Conservation (phyloP, 129 eudicot species). For the Saposhnikovia divaricata region DNA sequence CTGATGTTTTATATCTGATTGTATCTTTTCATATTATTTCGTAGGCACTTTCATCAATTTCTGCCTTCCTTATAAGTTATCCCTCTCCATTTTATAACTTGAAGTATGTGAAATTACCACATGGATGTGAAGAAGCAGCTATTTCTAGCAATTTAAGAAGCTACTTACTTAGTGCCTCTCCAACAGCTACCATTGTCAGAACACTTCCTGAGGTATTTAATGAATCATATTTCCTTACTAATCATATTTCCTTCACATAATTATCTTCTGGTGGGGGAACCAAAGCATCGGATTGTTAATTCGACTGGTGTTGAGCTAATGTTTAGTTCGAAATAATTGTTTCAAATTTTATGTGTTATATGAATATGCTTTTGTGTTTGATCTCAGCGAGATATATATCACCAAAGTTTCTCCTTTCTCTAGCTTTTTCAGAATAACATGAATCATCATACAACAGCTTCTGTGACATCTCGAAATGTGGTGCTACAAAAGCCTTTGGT, state of each 20-base stretch:
- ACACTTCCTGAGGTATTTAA: background rate
- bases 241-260: background rate
- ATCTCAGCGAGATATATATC: background rate
- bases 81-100: constrained; percentile 2
- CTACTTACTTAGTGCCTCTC: background rate
- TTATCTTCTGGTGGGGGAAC: background rate
- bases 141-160: background rate
- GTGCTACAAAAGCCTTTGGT: background rate
- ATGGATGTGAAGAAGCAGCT: background rate
- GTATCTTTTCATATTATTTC: background rate
- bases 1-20: background rate
- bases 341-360: background rate
- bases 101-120: background rate
- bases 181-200: background rate
- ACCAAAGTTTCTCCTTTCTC: background rate
- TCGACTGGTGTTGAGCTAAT: background rate
- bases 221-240: background rate
- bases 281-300: background rate
- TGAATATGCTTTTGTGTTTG: background rate
- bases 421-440: background rate
- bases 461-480: background rate
- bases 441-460: background rate
- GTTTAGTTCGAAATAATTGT: background rate
- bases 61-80: background rate
- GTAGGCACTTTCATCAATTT: background rate